Evolutionary conservation across 2,329 filamentous ascomycete species (phyloP), one percentile per base, ranked within the genome.

Genomic region (Diaporthe amygdali): DNA sequence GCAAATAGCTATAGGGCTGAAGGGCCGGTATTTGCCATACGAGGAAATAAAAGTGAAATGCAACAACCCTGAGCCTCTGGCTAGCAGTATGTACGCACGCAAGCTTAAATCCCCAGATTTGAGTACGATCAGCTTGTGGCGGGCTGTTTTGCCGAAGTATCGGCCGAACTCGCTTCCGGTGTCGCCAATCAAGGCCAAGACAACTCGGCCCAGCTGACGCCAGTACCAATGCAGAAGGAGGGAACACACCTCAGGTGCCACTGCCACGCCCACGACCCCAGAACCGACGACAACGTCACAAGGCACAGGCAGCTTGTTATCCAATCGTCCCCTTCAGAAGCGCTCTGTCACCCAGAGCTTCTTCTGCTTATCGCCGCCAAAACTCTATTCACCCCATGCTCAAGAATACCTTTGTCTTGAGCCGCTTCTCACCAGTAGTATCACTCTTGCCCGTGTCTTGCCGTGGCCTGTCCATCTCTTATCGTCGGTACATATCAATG

Each of bases 401-500:
- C 63, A 68, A 27, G 25, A 70, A 52, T 20, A 34, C 41, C 41
- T 46, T 54, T 8, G 30, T 68, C 67, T 52, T 70, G 55, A 25
- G 67, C 17, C 17, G n/a, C 27, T 51, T 49, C 39, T 30, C 41
- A 39, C 30, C 44, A 64, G 54, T 20, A 41, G 27, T 51, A 47
- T 41, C 66, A 7, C 37, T 56, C 55, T 49, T 51, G 47, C 37
- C 55, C 17, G 25, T 56, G 32, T 30, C 37, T 46, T 55, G 39
- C 17, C 55, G 32, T 22, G 46, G 46, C 49, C 34, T 71, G 15
- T 12, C 14, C 39, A n/a, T 27, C 20, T 37, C 44, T 3, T 56
- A 20, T 30, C 56, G 66, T 27, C 71, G 69, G 34, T 34, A 15
- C n/a, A 55, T 71, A 32, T 76, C 64, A 9, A 51, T 39, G n/a